Base-by-base conservation (phyloP, 768 basidiomycete genomes). In the Mycena vitilis region DNA sequence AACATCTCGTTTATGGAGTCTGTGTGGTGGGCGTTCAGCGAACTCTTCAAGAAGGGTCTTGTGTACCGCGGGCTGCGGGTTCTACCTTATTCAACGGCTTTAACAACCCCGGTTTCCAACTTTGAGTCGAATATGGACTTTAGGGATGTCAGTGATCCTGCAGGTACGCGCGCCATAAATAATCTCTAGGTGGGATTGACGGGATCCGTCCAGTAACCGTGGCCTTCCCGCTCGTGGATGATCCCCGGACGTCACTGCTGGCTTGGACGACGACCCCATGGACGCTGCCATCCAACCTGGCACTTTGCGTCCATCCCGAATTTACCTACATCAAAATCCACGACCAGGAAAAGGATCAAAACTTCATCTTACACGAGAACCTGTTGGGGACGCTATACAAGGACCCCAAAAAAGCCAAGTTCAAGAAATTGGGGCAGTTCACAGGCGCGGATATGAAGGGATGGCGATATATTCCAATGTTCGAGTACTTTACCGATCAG, bases 221-320 rank as follows among this genome's bases (percentile, higher is more conserved):
- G 60, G 81, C 95, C 0, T 99, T 99, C 83, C 94, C 91, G 13
- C 87, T 99, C 30, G 93, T 97, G 23, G 95, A 98, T 71, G 98
- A 99, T 76, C 95, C 95, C 2, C 87, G 82, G 61, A 98, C 96
- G 20, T 90, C 94, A 2, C 82, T 99, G 22, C 82, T 99, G 36
- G 97, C 97, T 5, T 99, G 98, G 98, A 99, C 98, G 20, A 99
- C 98, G 20, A 99, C 98, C 0, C 98, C 98, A 0, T 99, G 96
- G 96, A 99, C 98, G 0, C 84, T 99, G 6, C 98, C 97, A 1
- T 96, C 95, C 52, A 99, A 99, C 80, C 85, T 99, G 37, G 95
- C 88, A 0, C 87, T 99, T 57, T 99, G 98, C 74, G 97, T 98
- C 9, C 94, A 99, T 80, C 98, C 98, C 22, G 94, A 96, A 71